phyloP scores from a whole-genome alignment of 331 rosid species.

The Telfairia occidentalis region DNA sequence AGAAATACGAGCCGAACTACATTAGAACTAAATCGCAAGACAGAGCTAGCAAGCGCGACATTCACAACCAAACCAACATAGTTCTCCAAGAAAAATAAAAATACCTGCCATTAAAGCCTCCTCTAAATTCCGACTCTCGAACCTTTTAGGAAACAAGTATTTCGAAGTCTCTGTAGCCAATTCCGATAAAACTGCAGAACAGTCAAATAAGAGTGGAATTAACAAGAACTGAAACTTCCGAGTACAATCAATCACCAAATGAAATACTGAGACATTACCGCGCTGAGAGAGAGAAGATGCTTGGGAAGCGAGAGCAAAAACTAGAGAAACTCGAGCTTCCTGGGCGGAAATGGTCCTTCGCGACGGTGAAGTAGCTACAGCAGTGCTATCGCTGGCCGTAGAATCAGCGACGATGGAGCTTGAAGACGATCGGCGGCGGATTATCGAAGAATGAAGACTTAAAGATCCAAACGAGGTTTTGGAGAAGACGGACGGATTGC shows the following conservation, averaged over 20 bases:
- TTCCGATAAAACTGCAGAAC: constrained; percentile 42
- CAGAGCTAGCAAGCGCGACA: neutral
- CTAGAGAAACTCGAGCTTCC: constrained; percentile 72
- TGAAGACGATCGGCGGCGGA: constrained; percentile 6
- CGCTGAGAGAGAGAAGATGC: constrained; percentile 56
- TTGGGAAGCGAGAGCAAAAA: constrained; percentile 68
- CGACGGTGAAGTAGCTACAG: constrained; percentile 11
- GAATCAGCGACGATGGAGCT: constrained; percentile 25
- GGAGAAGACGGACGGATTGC: constrained; percentile 17
- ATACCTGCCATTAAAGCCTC: constrained; percentile 80
- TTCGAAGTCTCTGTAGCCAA: constrained; percentile 55
- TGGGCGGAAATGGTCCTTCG: constrained; percentile 44
- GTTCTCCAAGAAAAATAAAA: neutral
- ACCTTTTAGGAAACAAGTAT: constrained; percentile 65
- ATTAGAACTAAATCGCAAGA: neutral
- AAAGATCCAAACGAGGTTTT: constrained; percentile 6
- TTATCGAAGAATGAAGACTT: constrained; percentile 4
- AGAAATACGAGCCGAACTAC: neutral
- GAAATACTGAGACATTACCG: constrained; percentile 34
- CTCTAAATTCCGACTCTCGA: constrained; percentile 62
- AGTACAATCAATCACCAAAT: neutral
- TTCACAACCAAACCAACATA: constrained; percentile 4
- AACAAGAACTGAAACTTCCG: neutral
- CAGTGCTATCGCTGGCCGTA: constrained; percentile 29
- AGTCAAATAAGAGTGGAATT: neutral